Evolutionary conservation across 2,329 filamentous ascomycete species (phyloP).

Genomic region (Aureobasidium namibiae): DNA sequence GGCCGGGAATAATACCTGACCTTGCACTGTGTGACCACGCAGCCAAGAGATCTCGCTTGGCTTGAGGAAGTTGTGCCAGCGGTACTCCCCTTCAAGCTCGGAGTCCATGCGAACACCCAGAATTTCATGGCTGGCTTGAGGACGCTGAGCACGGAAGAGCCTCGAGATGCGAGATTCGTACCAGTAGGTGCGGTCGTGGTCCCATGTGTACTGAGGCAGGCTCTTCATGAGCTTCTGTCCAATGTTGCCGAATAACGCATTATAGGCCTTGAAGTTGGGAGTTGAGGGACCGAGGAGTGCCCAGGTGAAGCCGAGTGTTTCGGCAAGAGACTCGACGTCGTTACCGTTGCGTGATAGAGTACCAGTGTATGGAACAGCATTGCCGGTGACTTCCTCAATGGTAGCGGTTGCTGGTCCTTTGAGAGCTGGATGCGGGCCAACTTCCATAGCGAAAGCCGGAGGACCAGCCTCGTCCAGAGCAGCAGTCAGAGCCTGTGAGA

Average conservation of each 20-base stretch:
- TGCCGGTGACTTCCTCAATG: slow-evolving; percentile 18
- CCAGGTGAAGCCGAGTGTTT: slow-evolving; percentile 15
- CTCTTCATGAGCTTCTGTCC: slow-evolving; percentile 9
- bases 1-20: slow-evolving; percentile 16
- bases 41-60: slow-evolving; percentile 15
- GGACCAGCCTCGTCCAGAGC: slow-evolving; percentile 18
- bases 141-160: not conserved
- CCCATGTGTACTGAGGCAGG: slow-evolving; percentile 17
- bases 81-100: not conserved
- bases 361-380: slow-evolving; percentile 11
- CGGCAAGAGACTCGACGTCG: slow-evolving; percentile 17
- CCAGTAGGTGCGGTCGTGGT: slow-evolving; percentile 17
- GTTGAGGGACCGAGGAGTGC: not conserved
- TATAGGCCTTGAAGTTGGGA: not conserved
- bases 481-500: slow-evolving; percentile 31
- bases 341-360: slow-evolving; percentile 17
- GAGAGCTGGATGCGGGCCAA: slow-evolving; percentile 39
- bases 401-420: slow-evolving; percentile 31
- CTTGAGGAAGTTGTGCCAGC: slow-evolving; percentile 17
- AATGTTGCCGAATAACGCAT: not conserved
- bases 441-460: slow-evolving; percentile 32
- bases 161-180: slow-evolving; percentile 13
- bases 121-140: slow-evolving; percentile 10
- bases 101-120: slow-evolving; percentile 13
- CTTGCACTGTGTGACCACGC: slow-evolving; percentile 14